Conservation (phyloP, 768 basidiomycete genomes). For the Nidularia pulvinata region DNA sequence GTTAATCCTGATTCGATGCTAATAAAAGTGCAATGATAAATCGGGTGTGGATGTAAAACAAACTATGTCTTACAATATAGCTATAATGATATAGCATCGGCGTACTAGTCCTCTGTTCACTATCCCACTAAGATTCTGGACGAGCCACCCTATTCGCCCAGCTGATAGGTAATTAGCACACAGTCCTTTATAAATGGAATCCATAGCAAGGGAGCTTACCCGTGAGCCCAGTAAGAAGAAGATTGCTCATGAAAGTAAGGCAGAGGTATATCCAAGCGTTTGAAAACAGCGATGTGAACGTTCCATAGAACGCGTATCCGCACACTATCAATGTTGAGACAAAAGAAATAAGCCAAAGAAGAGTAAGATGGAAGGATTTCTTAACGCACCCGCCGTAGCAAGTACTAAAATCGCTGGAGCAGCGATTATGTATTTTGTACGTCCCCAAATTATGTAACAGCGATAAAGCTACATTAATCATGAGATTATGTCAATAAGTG, state of each 20-base stretch:
- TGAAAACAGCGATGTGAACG: constrained; percentile 8
- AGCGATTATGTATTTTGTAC: constrained; percentile 20
- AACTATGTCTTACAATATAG: constrained; percentile 26
- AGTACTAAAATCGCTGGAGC: constrained; percentile 23
- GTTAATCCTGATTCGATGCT: constrained; percentile 37
- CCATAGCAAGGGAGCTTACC: constrained; percentile 15
- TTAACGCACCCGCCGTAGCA: constrained; percentile 25
- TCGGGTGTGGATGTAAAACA: background rate
- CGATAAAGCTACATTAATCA: constrained; percentile 20
- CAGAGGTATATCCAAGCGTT: constrained; percentile 29
- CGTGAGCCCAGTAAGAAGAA: constrained; percentile 27
- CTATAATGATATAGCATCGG: constrained; percentile 28
- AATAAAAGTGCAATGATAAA: background rate
- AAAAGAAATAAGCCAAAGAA: background rate
- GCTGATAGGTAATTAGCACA: constrained; percentile 13
- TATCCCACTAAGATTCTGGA: constrained; percentile 17
- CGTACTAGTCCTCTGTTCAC: constrained; percentile 21
- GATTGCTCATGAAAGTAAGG: constrained; percentile 28
- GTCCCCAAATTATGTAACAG: constrained; percentile 36
- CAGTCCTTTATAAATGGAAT: background rate
- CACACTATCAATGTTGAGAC: constrained; percentile 7
- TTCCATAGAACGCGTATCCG: constrained; percentile 16
- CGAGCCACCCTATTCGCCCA: constrained; percentile 31
- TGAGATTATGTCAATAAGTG: background rate
- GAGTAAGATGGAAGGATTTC: background rate